A percentile compares a stretch with the other conserved stretches of the same genome.
Conservation (phyloP, 306 rosid species). For the Leucaena leucocephala region DNA sequence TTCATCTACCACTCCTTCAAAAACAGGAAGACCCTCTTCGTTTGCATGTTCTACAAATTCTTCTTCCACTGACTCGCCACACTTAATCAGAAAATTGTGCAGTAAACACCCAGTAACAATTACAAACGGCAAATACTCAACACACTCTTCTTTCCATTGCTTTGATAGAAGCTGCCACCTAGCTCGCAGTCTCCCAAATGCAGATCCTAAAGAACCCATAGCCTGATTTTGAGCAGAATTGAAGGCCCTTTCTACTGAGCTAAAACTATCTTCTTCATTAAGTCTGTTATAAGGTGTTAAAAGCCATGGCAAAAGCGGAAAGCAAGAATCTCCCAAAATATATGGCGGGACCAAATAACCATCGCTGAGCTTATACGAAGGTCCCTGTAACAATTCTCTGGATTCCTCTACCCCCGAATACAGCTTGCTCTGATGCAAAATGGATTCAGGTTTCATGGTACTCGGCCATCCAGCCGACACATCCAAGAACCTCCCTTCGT, state of each 20-base stretch:
- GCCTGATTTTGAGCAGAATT: constrained; percentile 58
- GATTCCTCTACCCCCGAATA: constrained; percentile 61
- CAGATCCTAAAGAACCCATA: constrained; percentile 54
- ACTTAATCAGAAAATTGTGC: constrained; percentile 77
- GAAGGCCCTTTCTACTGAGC: constrained; percentile 56
- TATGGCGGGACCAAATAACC: constrained; percentile 71
- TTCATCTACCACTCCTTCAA: constrained; percentile 58
- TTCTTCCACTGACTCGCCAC: constrained; percentile 49
- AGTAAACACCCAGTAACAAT: constrained; percentile 71
- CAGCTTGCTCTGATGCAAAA: constrained; percentile 71
- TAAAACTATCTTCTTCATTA: constrained; percentile 59
- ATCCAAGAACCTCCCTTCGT: constrained; percentile 74
- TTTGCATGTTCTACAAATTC: constrained; percentile 35
- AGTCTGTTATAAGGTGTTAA: constrained; percentile 66
- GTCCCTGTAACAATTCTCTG: constrained; percentile 61
- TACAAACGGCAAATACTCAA: constrained; percentile 71
- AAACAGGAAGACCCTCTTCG: constrained; percentile 47
- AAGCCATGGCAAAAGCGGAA: constrained; percentile 83
- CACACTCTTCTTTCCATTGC: constrained; percentile 72
- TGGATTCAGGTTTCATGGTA: constrained; percentile 53
- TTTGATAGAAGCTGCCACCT: constrained; percentile 70
- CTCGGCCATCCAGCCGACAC: constrained; percentile 90
- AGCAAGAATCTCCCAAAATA: constrained; percentile 74
- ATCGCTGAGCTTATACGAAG: constrained; percentile 49
- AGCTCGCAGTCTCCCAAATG: constrained; percentile 55